These are phyloP conservation scores for Agarophyton chilense DNA, from an alignment of 23 red algal species.

Conservation along the genomic window DNA sequence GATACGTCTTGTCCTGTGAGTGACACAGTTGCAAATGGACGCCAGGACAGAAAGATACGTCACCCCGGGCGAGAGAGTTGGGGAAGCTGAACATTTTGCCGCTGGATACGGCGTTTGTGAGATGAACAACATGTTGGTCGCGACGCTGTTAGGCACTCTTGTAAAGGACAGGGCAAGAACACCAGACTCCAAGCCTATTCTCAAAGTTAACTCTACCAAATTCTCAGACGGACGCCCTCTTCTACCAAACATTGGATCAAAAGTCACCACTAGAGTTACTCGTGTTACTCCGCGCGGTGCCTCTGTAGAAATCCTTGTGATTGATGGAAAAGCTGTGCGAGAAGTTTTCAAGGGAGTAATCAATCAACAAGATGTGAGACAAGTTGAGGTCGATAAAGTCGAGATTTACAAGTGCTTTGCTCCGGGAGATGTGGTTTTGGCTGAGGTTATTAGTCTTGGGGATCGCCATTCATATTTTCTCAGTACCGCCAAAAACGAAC, in stretches of 20 bases:
- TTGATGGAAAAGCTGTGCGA: constrained; percentile 30
- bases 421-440: constrained; percentile 57
- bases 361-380: constrained; percentile 64
- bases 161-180: constrained; percentile 12
- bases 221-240: constrained; percentile 4
- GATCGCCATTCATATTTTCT: constrained; percentile 66
- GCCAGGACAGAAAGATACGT: constrained; percentile 27
- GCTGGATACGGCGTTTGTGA: constrained; percentile 49
- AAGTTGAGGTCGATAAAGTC: constrained; percentile 53
- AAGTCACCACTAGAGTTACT: constrained; percentile 54
- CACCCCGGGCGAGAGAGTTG: constrained; percentile 48
- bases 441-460: constrained; percentile 60
- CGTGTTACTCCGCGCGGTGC: constrained; percentile 53
- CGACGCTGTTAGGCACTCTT: constrained; percentile 29
- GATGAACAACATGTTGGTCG: constrained; percentile 31
- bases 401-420: constrained; percentile 72
- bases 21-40: too few species aligned
- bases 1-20: too few species aligned
- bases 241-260: constrained; percentile 52
- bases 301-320: constrained; percentile 44
- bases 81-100: constrained; percentile 1
- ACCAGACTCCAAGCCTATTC: constrained; percentile 3
- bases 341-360: constrained; percentile 61
- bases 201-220: constrained; percentile 39
- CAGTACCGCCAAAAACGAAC: constrained; percentile 57